These are phyloP conservation scores for Colletotrichum orbiculare DNA, from an alignment of 2,329 filamentous ascomycete genomes.

Conservation along the genomic window DNA sequence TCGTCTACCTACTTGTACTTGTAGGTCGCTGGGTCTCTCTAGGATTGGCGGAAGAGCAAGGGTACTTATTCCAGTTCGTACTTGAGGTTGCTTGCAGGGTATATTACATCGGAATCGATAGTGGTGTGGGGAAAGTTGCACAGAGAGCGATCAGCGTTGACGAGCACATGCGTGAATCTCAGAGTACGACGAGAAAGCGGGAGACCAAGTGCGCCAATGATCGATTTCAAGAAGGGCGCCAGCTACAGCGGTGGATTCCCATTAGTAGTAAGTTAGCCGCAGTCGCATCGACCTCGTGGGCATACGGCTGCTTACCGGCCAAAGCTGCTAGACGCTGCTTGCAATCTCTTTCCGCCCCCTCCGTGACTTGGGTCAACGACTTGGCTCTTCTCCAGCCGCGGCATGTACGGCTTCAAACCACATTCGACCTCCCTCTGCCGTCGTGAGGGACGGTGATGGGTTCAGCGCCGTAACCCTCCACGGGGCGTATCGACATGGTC, in stretches of 20 bases:
- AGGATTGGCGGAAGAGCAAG: constrained; percentile 9
- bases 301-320: too few species aligned
- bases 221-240: too few species aligned
- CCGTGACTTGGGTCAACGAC: too few species aligned
- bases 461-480: constrained; percentile 1
- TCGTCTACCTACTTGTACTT: background rate
- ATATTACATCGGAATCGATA: constrained; percentile 37
- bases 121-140: constrained; percentile 31
- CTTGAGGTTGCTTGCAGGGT: constrained; percentile 25
- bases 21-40: constrained; percentile 17
- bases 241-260: too few species aligned
- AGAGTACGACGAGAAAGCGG: background rate
- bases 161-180: background rate
- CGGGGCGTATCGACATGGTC: background rate
- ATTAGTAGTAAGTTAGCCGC: too few species aligned
- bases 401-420: too few species aligned
- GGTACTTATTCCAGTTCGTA: constrained; percentile 30
- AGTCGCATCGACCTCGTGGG: too few species aligned
- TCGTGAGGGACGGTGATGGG: constrained; percentile 1
- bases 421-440: background rate
- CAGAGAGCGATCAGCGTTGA: background rate
- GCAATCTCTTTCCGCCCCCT: too few species aligned
- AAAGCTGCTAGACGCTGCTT: too few species aligned
- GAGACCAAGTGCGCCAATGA: too few species aligned
- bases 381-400: too few species aligned